Evolutionary conservation across 805 yeast species (phyloP).

Genomic region (Candida chauliodis): DNA sequence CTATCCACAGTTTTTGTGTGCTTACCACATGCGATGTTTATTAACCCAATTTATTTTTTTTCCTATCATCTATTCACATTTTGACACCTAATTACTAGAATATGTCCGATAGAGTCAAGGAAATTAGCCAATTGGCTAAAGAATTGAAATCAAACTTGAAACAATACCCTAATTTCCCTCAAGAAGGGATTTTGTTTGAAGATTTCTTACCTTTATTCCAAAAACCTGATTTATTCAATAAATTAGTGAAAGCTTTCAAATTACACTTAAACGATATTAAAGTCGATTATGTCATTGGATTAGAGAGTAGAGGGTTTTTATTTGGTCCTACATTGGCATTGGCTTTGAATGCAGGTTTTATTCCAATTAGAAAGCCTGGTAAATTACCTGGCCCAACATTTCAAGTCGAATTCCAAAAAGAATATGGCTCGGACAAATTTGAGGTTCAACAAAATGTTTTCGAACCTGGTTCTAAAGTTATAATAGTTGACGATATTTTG

Average conservation of each 20-base stretch:
- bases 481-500: conserved; percentile 92
- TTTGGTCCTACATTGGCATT: conserved; percentile 96
- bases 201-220: conserved; percentile 94
- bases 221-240: conserved; percentile 74
- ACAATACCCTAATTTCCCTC: conserved; percentile 93
- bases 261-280: conserved; percentile 62
- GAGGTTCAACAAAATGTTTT: conserved; percentile 84
- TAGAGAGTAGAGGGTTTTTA: conserved; percentile 94
- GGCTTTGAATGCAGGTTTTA: conserved; percentile 83
- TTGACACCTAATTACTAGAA: not conserved
- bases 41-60: too few species aligned
- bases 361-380: conserved; percentile 94
- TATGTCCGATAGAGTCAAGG: conserved; percentile 10
- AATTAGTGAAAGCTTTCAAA: conserved; percentile 76
- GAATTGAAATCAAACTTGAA: conserved; percentile 36
- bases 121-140: conserved; percentile 29
- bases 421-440: conserved; percentile 87
- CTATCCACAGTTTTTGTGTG: conserved; percentile 1
- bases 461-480: conserved; percentile 73
- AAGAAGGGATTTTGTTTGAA: conserved; percentile 89
- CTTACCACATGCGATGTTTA: conserved; percentile 1
- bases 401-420: conserved; percentile 76
- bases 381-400: conserved; percentile 86
- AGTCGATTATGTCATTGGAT: conserved; percentile 87
- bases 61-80: not conserved